Conservation (phyloP, 2,329 filamentous ascomycete genomes). For the Fusarium incarnatum region DNA sequence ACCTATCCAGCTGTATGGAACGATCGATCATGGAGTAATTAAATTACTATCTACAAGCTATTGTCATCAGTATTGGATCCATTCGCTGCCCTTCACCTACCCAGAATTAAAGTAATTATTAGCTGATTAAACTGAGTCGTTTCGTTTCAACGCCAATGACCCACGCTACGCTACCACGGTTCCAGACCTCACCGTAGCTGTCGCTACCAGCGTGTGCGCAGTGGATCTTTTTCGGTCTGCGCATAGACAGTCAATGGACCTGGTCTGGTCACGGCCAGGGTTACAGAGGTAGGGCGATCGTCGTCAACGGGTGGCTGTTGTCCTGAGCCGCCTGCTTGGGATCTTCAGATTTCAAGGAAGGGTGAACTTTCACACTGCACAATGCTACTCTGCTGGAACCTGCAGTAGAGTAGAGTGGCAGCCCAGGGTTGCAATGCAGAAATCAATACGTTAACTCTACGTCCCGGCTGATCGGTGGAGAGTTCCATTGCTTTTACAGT, state of each 20-base stretch:
- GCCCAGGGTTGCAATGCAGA: constrained; percentile 15
- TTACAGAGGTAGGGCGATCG: constrained; percentile 45
- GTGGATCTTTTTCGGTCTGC: constrained; percentile 26
- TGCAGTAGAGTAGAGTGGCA: not conserved
- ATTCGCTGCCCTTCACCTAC: not conserved
- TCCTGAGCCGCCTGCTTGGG: constrained; percentile 44
- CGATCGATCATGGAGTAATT: not conserved
- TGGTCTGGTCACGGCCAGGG: constrained; percentile 34
- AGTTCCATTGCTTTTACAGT: not conserved
- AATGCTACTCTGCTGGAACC: not conserved
- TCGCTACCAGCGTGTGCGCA: constrained; percentile 35
- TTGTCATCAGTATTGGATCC: not conserved
- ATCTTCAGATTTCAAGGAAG: constrained; percentile 30
- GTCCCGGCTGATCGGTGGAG: constrained; percentile 39
- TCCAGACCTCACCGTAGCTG: constrained; percentile 42
- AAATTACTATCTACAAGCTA: not conserved
- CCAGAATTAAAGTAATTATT: constrained; percentile 1
- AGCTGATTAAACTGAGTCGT: constrained; percentile 13
- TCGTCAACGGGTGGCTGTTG: constrained; percentile 48
- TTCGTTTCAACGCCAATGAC: constrained; percentile 23
- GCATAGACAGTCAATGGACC: constrained; percentile 23
- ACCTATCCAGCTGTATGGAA: not conserved
- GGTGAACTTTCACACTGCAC: not conserved
- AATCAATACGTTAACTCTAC: constrained; percentile 2
- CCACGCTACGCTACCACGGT: constrained; percentile 15